Percentiles rank a stretch among this genome's conserved stretches.
Evolutionary conservation across 1,284 basidiomycete genomes (phyloP).

Genomic region (Trichosporon sp.): DNA sequence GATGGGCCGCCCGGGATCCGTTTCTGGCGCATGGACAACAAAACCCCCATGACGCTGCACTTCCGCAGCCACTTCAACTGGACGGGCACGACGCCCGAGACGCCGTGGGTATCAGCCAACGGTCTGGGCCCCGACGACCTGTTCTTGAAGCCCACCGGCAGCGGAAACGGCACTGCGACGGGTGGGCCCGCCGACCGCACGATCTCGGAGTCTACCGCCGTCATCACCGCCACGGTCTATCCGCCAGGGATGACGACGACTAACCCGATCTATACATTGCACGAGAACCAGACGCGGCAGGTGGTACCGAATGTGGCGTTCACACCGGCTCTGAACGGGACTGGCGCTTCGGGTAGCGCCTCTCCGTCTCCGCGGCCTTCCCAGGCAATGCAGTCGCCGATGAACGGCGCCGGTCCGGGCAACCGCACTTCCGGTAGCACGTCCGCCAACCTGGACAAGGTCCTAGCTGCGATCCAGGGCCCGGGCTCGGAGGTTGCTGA

Average conservation of each 20-base stretch:
- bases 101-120: constrained; percentile 25
- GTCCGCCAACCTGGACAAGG: constrained; percentile 27
- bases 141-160: constrained; percentile 34
- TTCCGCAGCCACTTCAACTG: constrained; percentile 51
- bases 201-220: not conserved
- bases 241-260: not conserved
- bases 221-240: not conserved
- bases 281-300: not conserved
- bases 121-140: constrained; percentile 45
- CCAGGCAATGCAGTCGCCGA: not conserved
- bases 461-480: constrained; percentile 39
- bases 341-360: not conserved
- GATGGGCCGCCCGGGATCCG: constrained; percentile 7
- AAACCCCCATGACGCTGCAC: constrained; percentile 34
- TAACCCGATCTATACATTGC: not conserved
- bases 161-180: not conserved
- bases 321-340: not conserved
- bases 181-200: not conserved
- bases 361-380: not conserved
- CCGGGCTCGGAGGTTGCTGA: constrained; percentile 39
- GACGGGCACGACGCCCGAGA: constrained; percentile 31
- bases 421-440: not conserved
- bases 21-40: constrained; percentile 37
- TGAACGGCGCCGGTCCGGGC: not conserved
- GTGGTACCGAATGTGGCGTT: not conserved